Percentiles rank a stretch among this genome's conserved stretches.
These are phyloP conservation scores for Harringtonia aguacate DNA, from an alignment of 2,329 filamentous ascomycete genomes.

Conservation along the genomic window DNA sequence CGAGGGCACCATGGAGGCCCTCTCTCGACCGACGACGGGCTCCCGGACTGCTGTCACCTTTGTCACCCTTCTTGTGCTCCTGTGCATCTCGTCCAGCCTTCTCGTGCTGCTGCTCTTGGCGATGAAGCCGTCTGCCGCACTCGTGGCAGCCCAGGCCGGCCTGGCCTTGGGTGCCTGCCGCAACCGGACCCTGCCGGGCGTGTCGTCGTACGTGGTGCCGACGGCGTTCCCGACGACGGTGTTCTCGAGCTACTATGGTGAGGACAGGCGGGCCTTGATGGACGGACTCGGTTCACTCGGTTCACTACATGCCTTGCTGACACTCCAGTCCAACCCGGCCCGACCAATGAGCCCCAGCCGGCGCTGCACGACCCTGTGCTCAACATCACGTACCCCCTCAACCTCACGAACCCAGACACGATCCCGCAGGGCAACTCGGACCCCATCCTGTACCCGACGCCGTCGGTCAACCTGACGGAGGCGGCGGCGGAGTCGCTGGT, in stretches of 20 bases:
- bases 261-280: conserved; percentile 5
- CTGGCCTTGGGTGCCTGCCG: conserved; percentile 1
- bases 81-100: conserved; percentile 5
- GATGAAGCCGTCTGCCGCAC: conserved; percentile 2
- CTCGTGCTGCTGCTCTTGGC: conserved; percentile 3
- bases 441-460: conserved; percentile 35
- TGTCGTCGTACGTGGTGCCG: conserved; percentile 27
- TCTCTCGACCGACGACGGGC: background rate
- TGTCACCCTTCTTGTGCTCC: conserved; percentile 1
- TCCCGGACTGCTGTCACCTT: conserved; percentile 1
- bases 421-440: conserved; percentile 38
- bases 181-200: conserved; percentile 18
- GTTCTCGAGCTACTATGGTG: conserved; percentile 37
- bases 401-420: conserved; percentile 41
- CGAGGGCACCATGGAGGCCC: background rate
- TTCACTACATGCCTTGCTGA: background rate
- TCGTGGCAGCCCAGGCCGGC: background rate
- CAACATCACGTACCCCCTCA: conserved; percentile 41
- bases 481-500: conserved; percentile 29
- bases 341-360: conserved; percentile 22
- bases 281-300: too few species aligned
- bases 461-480: conserved; percentile 30
- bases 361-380: conserved; percentile 41
- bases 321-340: conserved; percentile 17
- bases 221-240: conserved; percentile 38